Conservation (phyloP, 1,284 basidiomycete genomes). For the Cryptococcus amylolentus region DNA sequence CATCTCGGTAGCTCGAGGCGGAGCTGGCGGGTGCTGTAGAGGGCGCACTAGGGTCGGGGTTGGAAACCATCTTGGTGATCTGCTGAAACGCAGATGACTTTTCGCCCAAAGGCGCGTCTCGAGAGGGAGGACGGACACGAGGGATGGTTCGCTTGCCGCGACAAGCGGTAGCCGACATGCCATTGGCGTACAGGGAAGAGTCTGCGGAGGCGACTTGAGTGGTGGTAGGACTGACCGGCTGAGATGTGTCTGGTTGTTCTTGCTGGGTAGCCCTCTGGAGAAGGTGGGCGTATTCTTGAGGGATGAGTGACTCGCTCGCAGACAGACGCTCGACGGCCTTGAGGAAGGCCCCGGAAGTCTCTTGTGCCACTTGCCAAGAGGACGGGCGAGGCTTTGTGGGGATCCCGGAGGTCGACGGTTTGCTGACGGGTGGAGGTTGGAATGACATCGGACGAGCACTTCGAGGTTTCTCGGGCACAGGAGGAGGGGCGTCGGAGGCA, state of each 20-base stretch:
- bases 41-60: too few species aligned
- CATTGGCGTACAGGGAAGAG: background rate
- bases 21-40: too few species aligned
- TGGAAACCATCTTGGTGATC: too few species aligned
- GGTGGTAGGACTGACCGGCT: too few species aligned
- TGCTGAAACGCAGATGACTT: too few species aligned
- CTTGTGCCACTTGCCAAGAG: background rate
- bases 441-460: background rate
- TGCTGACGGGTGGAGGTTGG: background rate
- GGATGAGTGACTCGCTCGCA: background rate
- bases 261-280: background rate
- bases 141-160: background rate
- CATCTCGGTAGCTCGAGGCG: too few species aligned
- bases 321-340: background rate
- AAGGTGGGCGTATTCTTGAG: background rate
- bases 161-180: background rate
- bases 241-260: background rate
- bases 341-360: background rate
- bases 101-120: background rate
- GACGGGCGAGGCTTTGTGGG: background rate
- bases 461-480: background rate
- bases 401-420: background rate
- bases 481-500: background rate
- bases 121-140: background rate
- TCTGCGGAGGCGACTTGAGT: background rate